These are phyloP conservation scores for Thalassiosira hispida DNA, from an alignment of 352 stramenopile species.

Conservation along the genomic window DNA sequence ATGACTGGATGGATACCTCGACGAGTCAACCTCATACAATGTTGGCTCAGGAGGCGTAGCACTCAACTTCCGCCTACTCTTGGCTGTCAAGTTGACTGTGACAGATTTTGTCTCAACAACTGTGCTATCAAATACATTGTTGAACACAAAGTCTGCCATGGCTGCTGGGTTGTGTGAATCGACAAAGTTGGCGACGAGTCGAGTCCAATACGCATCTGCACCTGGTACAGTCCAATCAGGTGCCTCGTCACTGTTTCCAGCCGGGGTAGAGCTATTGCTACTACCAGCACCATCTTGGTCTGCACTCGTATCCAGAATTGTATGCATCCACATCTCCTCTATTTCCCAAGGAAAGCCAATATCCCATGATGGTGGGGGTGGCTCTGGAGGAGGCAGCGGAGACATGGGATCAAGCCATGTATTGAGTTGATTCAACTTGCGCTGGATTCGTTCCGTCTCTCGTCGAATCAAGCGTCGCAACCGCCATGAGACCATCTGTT, in stretches of 20 bases:
- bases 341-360: neutral
- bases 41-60: no score
- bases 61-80: no score
- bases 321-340: neutral
- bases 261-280: no score
- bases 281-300: neutral
- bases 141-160: no score
- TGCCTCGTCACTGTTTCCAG: no score
- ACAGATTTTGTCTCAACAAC: no score
- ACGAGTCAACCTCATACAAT: no score
- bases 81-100: no score
- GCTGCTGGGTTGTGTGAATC: neutral
- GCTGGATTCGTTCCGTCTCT: conserved; percentile 1
- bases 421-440: neutral
- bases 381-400: conserved; percentile 7
- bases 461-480: neutral
- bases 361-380: neutral
- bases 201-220: neutral
- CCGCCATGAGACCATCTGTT: neutral
- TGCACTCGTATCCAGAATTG: neutral
- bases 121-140: no score
- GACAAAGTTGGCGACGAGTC: neutral
- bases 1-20: no score
- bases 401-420: neutral
- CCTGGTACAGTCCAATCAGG: no score